Conservation (phyloP, 2,329 filamentous ascomycete species). For the Colletotrichum trifolii region DNA sequence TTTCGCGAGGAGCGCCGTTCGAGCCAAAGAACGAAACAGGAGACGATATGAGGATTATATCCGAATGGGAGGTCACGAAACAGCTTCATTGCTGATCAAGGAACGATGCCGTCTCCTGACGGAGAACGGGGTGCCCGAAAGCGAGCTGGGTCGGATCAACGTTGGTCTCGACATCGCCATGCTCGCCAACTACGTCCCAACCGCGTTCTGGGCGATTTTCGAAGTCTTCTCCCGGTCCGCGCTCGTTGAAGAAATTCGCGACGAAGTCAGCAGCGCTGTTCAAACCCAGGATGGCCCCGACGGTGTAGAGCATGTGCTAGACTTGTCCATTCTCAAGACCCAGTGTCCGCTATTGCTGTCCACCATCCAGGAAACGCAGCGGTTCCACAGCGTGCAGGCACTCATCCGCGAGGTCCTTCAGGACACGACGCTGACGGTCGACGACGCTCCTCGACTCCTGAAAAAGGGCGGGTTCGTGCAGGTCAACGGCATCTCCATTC, state of each 20-base stretch:
- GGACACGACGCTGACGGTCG: too few species aligned
- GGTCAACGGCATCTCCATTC: too few species aligned
- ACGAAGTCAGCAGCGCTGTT: conserved; percentile 46
- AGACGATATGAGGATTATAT: conserved; percentile 17
- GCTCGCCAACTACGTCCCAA: conserved; percentile 43
- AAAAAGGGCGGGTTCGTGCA: too few species aligned
- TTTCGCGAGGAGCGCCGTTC: conserved; percentile 2
- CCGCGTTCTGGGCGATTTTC: conserved; percentile 57
- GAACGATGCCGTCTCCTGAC: background rate
- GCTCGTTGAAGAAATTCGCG: conserved; percentile 51
- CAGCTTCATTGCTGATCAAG: too few species aligned
- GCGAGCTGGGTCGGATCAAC: conserved; percentile 8
- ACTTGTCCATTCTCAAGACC: too few species aligned
- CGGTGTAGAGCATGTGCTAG: too few species aligned
- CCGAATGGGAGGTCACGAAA: background rate
- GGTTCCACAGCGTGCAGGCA: too few species aligned
- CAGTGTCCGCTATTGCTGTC: too few species aligned
- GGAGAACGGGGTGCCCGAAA: conserved; percentile 3
- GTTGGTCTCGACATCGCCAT: conserved; percentile 41
- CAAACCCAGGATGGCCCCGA: too few species aligned
- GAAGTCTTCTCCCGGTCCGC: conserved; percentile 53
- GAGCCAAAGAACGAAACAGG: conserved; percentile 15
- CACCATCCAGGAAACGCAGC: too few species aligned
- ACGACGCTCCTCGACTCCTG: too few species aligned
- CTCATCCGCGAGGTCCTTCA: too few species aligned